Evolutionary conservation across 257 asterid species (phyloP).

Genomic region (Oldenlandia corymbosa): DNA sequence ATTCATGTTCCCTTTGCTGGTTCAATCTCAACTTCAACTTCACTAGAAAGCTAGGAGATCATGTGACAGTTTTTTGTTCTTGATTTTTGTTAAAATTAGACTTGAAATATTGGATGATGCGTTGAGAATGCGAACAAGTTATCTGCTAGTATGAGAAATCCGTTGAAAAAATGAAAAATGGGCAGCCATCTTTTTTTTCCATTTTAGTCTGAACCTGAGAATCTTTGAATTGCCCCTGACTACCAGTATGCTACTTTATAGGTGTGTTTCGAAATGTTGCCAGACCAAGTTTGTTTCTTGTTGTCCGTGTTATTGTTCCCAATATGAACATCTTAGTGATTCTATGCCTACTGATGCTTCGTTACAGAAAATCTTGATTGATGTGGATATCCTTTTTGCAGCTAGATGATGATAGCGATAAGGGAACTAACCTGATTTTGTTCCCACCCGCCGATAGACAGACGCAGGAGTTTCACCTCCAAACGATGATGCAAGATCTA

Average conservation of each 20-base stretch:
- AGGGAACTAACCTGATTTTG: constrained; percentile 70
- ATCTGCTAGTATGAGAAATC: too few species aligned
- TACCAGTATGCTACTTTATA: too few species aligned
- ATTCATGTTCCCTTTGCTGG: too few species aligned
- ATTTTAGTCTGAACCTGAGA: not conserved
- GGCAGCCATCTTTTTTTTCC: too few species aligned
- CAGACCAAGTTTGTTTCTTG: not conserved
- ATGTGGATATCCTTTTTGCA: constrained; percentile 20
- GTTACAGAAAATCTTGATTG: not conserved
- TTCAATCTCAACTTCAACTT: too few species aligned
- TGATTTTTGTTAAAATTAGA: too few species aligned
- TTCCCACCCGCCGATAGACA: constrained; percentile 95
- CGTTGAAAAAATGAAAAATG: too few species aligned
- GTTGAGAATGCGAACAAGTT: too few species aligned
- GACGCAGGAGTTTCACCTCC: constrained; percentile 91
- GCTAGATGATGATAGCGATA: constrained; percentile 80
- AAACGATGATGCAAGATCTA: constrained; percentile 95
- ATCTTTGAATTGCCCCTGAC: not conserved
- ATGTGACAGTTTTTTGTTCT: too few species aligned
- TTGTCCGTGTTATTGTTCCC: not conserved
- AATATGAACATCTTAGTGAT: too few species aligned
- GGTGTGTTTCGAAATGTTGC: not conserved
- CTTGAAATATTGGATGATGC: too few species aligned
- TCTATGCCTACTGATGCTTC: not conserved
- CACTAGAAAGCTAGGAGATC: too few species aligned